Base-by-base conservation (phyloP, 2,329 filamentous ascomycete species). In the Botrytis tulipae region DNA sequence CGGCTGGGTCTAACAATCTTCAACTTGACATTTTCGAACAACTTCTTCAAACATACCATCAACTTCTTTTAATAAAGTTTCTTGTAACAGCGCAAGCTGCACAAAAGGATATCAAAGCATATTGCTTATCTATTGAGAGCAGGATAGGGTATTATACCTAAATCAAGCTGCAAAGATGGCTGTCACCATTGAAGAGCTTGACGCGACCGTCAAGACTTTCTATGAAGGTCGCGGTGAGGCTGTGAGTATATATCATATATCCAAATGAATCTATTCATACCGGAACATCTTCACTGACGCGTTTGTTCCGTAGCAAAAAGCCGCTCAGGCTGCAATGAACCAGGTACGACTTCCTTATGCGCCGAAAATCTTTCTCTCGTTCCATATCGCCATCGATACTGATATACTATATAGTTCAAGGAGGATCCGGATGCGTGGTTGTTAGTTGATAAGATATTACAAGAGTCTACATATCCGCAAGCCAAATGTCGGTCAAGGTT, bases 361-460 rank as follows among this genome's bases (percentile, higher is more conserved):
- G 76, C 77, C 77, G 37, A 70, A 54, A 70, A 69, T 60, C 35
- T 51, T n/a, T 67, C 40, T 71, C 65, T 57, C 63, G 18, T 69
- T 44, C 18, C 71, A 69, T 48, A 57, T 61, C 69, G 67, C 44
- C 59, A 60, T 59, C 29, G 48, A 46, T 70, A 73, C 79, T 81
- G 70, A 81, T 72, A 66, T 68, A 62, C 65, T 48, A 63, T 57
- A 78, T 76, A 98, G 93, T 99, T 99, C 88, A 98, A 98, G 84
- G 96, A 98, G 86, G 97, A 98, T 81, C 95, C 95, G 74, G 96
- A 99, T 86, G 92, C 96, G 74, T 99, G 96, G 96, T 89, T 98
- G 78, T 90, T 98, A 82, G 96, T 98, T 80, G 96, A 98, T 83
- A 95, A 97, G 85, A 97, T 99, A 81, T 89, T 99, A 76, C 92